Base-by-base conservation (phyloP, 306 rosid species). In the Abrus pulchellus region DNA sequence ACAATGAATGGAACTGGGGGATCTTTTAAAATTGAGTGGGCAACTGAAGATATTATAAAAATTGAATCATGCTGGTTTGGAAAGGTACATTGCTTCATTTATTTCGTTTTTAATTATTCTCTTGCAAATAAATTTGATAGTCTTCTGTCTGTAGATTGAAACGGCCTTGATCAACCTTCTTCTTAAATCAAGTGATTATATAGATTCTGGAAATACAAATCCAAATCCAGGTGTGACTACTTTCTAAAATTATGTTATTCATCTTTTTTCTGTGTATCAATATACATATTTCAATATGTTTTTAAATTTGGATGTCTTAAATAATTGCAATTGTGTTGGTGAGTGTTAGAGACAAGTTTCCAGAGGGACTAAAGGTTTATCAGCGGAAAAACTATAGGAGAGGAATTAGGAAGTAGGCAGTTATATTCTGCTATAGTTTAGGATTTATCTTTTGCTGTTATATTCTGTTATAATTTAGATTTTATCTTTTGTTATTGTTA, bases 41-140 rank as follows among this genome's bases (percentile, higher is more conserved):
- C 78, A 54, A 67, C 80, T 70, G 78, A 74, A 9, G 87, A 89
- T 80, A 79, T 92, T 74, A 47, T 77, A 32, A 74, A 70, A 65
- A 85, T 92, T 45, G 84, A 90, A 87, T 90, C 92, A 49, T 74
- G 60, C 14, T 90, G 93, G 93, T 63, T 38, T 72, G 85, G 14
- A 55, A 84, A 76, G 87, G 97, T 86, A 64, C 72, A 81, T 68
- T 66, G 80, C 64, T 38, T 50, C 1, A 30, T 50, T 47, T 78
- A 49, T 69, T 68, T 65, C 33, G 27, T 55, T 8, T 40, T 61
- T 66, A 60, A 48, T 43, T 12, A 48, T 49, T 86, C 27, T 2
- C 70, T 50, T 74, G 47, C 77, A 38, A 71, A 77, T 52, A 62
- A 49, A 83, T 78, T 70, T 82, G 14, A 66, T 34, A 49, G 32